phyloP scores from a whole-genome alignment of 495 filamentous ascomycete species.

The Tuber umbilicatum region DNA sequence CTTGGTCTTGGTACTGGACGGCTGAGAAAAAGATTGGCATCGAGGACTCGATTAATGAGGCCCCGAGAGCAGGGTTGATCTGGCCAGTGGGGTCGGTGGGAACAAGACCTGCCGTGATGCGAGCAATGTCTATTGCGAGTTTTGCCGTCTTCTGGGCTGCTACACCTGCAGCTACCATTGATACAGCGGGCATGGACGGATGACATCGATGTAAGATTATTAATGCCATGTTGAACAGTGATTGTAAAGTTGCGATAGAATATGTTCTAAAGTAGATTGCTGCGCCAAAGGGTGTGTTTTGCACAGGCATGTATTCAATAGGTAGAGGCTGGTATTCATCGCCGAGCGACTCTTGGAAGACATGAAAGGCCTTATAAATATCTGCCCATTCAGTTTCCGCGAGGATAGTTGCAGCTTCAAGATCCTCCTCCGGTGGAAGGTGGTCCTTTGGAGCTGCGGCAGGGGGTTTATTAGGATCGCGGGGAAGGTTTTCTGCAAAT shows the following conservation, averaged over 20 bases:
- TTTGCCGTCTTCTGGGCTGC: slow-evolving; percentile 60
- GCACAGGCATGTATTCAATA: slow-evolving; percentile 58
- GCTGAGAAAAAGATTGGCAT: slow-evolving; percentile 80
- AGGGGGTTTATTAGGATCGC: slow-evolving; percentile 38
- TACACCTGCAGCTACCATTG: slow-evolving; percentile 74
- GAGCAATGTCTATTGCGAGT: slow-evolving; percentile 68
- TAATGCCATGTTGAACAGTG: slow-evolving; percentile 71
- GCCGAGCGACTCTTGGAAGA: slow-evolving; percentile 60
- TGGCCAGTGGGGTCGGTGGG: slow-evolving; percentile 53
- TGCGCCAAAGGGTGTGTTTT: slow-evolving; percentile 67
- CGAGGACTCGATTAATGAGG: slow-evolving; percentile 69
- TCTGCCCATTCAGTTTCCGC: slow-evolving; percentile 74
- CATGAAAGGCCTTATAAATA: slow-evolving; percentile 63
- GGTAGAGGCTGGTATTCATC: slow-evolving; percentile 72
- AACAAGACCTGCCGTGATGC: slow-evolving; percentile 71
- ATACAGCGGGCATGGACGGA: slow-evolving; percentile 84
- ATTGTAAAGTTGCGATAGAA: slow-evolving; percentile 77
- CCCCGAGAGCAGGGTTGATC: slow-evolving; percentile 74
- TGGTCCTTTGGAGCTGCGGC: slow-evolving; percentile 40
- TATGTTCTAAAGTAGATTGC: slow-evolving; percentile 78
- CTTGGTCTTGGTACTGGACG: slow-evolving; percentile 66
- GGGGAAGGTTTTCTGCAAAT: slow-evolving; percentile 46
- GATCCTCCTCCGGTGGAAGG: slow-evolving; percentile 46
- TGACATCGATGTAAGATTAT: slow-evolving; percentile 73
- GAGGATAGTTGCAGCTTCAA: slow-evolving; percentile 57